Evolutionary conservation across 306 rosid genomes (phyloP).

Genomic region (Crotalaria pallida): DNA sequence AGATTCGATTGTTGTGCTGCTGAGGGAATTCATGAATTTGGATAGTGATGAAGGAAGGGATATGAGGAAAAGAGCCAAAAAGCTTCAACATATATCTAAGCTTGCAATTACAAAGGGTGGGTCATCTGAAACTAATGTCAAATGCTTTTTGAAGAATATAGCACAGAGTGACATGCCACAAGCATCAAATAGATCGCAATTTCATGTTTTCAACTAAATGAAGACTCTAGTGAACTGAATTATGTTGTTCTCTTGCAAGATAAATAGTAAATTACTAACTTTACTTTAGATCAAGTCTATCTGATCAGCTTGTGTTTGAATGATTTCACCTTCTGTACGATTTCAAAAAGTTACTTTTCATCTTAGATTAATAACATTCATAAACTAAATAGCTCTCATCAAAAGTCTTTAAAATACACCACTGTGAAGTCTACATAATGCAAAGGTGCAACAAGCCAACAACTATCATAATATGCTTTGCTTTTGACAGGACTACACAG

Average conservation of each 20-base stretch:
- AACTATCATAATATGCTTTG: no score
- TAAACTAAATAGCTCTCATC: no score
- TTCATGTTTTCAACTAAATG: not conserved
- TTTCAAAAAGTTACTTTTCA: not conserved
- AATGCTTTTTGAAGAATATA: slow-evolving; percentile 29
- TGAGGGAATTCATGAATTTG: slow-evolving; percentile 39
- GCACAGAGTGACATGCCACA: not conserved
- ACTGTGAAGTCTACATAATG: no score
- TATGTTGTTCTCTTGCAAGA: not conserved
- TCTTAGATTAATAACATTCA: no score
- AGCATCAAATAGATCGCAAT: not conserved
- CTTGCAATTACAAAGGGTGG: slow-evolving; percentile 33
- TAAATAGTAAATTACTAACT: not conserved
- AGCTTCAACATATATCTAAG: slow-evolving; percentile 25
- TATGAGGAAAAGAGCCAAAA: slow-evolving; percentile 30
- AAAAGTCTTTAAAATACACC: no score
- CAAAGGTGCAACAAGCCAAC: no score
- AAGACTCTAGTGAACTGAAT: not conserved
- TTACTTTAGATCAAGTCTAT: not conserved
- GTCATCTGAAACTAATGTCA: slow-evolving; percentile 30
- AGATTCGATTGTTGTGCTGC: slow-evolving; percentile 26
- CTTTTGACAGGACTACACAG: no score
- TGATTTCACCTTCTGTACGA: not conserved
- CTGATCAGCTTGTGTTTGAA: not conserved
- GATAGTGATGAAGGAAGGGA: slow-evolving; percentile 30